phyloP scores from a whole-genome alignment of 108 stramenopile genomes.

The Skeletonema tropicum region DNA sequence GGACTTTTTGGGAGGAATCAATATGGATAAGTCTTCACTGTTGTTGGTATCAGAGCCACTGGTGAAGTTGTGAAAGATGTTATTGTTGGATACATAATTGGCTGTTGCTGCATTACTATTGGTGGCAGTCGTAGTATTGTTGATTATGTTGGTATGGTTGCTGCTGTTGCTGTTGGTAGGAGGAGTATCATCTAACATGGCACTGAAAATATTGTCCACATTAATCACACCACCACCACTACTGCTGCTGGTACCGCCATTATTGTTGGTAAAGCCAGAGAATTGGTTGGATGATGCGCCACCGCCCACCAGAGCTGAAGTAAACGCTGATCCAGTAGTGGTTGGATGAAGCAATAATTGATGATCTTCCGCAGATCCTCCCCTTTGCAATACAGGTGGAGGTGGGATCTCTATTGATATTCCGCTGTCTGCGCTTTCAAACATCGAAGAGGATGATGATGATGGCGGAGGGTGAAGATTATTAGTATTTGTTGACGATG shows the following conservation, averaged over 20 bases:
- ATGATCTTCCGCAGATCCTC: background rate
- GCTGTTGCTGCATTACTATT: background rate
- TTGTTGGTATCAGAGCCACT: background rate
- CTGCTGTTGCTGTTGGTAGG: background rate
- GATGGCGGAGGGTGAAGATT: too few relatives aligned
- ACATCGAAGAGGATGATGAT: too few relatives aligned
- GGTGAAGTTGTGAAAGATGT: constrained; percentile 22
- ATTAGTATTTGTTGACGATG: too few relatives aligned
- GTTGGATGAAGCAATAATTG: background rate
- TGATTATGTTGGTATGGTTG: background rate
- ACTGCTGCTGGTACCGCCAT: too few relatives aligned
- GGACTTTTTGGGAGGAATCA: background rate
- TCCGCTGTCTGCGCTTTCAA: background rate
- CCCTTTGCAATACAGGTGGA: background rate
- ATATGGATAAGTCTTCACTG: background rate
- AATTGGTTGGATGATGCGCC: too few relatives aligned
- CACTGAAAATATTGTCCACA: constrained; percentile 2
- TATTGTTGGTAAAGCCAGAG: background rate
- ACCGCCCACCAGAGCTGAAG: too few relatives aligned
- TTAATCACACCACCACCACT: background rate
- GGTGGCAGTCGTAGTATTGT: background rate
- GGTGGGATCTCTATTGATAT: background rate
- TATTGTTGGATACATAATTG: background rate
- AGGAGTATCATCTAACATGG: background rate
- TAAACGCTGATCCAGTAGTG: background rate